Conservation (phyloP, 2,329 filamentous ascomycete genomes). For the Fusarium begoniae region DNA sequence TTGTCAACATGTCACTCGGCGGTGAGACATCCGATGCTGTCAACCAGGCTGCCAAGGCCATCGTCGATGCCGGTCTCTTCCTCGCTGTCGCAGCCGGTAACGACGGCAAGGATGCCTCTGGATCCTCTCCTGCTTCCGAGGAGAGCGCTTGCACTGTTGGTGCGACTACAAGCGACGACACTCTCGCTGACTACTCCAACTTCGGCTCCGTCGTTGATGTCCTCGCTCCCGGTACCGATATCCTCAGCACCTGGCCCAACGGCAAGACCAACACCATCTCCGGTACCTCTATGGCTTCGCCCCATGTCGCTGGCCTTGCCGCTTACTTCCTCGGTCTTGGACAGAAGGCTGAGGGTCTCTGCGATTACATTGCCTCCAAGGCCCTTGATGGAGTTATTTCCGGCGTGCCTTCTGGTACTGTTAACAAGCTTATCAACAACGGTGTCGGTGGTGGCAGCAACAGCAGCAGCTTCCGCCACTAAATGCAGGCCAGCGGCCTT, state of each 20-base stretch:
- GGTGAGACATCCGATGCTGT: slow-evolving; percentile 56
- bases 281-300: slow-evolving; percentile 57
- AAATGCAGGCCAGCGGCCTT: not conserved
- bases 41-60: slow-evolving; percentile 60
- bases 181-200: slow-evolving; percentile 61
- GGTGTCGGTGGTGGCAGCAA: slow-evolving; percentile 14
- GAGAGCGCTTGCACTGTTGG: slow-evolving; percentile 62
- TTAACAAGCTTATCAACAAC: slow-evolving; percentile 37
- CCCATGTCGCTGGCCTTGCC: slow-evolving; percentile 54
- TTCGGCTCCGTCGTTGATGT: slow-evolving; percentile 60
- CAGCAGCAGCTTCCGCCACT: not conserved
- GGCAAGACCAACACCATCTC: slow-evolving; percentile 52
- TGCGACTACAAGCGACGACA: slow-evolving; percentile 53
- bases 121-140: slow-evolving; percentile 59
- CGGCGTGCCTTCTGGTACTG: slow-evolving; percentile 11
- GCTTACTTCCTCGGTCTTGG: slow-evolving; percentile 54
- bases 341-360: slow-evolving; percentile 31
- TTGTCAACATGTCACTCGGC: slow-evolving; percentile 68
- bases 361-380: slow-evolving; percentile 31
- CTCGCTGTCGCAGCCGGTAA: slow-evolving; percentile 67
- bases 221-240: slow-evolving; percentile 58
- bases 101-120: slow-evolving; percentile 53
- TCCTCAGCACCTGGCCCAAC: slow-evolving; percentile 60
- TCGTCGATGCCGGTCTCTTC: slow-evolving; percentile 59
- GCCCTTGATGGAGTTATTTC: slow-evolving; percentile 24